Conservation (phyloP, 768 basidiomycete genomes). For the Coprinopsis marcescibilis region DNA sequence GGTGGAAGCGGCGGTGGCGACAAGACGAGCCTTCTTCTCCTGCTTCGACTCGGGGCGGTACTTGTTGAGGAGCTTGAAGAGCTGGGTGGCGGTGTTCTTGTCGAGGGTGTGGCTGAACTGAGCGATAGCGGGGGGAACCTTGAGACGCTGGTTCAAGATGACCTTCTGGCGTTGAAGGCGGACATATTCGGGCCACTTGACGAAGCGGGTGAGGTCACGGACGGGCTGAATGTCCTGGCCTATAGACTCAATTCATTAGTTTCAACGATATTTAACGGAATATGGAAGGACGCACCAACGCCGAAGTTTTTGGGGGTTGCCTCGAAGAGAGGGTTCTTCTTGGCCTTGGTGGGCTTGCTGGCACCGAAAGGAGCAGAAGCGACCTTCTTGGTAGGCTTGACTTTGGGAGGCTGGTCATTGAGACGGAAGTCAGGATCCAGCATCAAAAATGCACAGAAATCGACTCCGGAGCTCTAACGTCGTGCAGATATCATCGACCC, state of each 20-base stretch:
- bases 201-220: conserved; percentile 91
- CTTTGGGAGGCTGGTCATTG: conserved; percentile 89
- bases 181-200: conserved; percentile 99
- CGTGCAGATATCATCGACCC: conserved; percentile 21
- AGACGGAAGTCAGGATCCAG: conserved; percentile 59
- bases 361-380: conserved; percentile 81
- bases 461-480: conserved; percentile 55
- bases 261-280: not conserved
- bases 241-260: conserved; percentile 21
- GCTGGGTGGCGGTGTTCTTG: conserved; percentile 98
- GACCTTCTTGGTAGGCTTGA: conserved; percentile 77
- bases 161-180: conserved; percentile 98
- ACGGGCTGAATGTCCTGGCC: conserved; percentile 91
- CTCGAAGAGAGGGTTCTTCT: conserved; percentile 98
- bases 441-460: conserved; percentile 23
- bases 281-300: conserved; percentile 60
- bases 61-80: conserved; percentile 98
- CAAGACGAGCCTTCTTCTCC: conserved; percentile 95
- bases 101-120: conserved; percentile 98
- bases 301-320: conserved; percentile 87
- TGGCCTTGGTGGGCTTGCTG: conserved; percentile 64
- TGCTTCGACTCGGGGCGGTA: conserved; percentile 91
- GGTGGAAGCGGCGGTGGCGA: conserved; percentile 66
- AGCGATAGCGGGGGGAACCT: conserved; percentile 96
- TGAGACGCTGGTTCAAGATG: conserved; percentile 94